phyloP scores from a whole-genome alignment of 2,329 filamentous ascomycete species.

The Endoconidiophora laricicola region DNA sequence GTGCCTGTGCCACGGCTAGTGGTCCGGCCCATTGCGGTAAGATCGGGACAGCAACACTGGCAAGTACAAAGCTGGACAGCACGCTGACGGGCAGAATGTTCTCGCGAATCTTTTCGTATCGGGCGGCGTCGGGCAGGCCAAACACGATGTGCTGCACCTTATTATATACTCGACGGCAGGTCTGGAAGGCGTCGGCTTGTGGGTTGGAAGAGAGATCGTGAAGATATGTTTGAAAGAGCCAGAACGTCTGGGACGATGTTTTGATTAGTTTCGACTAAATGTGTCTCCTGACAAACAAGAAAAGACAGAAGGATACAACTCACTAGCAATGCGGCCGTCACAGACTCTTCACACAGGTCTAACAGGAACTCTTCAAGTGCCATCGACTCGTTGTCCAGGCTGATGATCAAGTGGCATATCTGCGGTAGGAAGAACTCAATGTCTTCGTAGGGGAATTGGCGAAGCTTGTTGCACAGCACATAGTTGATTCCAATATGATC shows the following conservation, averaged over 20 bases:
- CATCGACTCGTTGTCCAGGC: conserved; percentile 82
- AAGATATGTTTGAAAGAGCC: conserved; percentile 78
- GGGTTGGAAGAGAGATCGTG: conserved; percentile 64
- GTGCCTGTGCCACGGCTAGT: conserved; percentile 64
- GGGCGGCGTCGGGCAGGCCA: conserved; percentile 50
- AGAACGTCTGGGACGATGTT: conserved; percentile 51
- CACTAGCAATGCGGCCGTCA: conserved; percentile 69
- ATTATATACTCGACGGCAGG: conserved; percentile 70
- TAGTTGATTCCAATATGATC: conserved; percentile 84
- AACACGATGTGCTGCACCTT: conserved; percentile 81
- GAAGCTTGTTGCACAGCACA: conserved; percentile 74
- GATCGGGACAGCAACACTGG: conserved; percentile 56
- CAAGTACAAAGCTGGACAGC: conserved; percentile 63
- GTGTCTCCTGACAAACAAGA: neutral
- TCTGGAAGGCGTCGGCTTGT: conserved; percentile 62
- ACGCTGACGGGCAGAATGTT: conserved; percentile 68
- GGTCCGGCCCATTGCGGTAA: conserved; percentile 66
- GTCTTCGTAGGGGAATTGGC: conserved; percentile 77
- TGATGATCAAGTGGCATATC: conserved; percentile 75
- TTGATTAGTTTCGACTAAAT: conserved; percentile 8
- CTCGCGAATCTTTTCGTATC: conserved; percentile 62
- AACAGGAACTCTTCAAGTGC: conserved; percentile 75
- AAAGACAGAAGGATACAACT: conserved; percentile 19
- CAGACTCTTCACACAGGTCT: conserved; percentile 74
- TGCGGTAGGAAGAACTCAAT: conserved; percentile 86